phyloP scores from a whole-genome alignment of 257 asterid species.

The Handroanthus guayacan region DNA sequence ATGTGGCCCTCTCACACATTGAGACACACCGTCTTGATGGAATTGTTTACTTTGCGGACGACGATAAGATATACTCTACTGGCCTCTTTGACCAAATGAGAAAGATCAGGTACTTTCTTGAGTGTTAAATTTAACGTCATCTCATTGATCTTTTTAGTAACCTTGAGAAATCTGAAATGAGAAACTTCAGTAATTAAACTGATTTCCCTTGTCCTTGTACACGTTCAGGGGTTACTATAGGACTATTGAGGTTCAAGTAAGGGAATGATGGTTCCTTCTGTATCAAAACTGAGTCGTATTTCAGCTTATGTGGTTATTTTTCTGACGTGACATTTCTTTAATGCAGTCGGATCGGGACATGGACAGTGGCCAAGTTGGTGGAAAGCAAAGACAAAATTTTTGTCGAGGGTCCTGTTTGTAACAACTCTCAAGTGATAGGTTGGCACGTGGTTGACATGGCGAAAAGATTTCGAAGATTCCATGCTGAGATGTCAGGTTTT shows the following conservation, averaged over 20 bases:
- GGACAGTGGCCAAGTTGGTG: slow-evolving; percentile 66
- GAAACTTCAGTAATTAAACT: slow-evolving; percentile 6
- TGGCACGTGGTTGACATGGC: slow-evolving; percentile 61
- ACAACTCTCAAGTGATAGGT: slow-evolving; percentile 68
- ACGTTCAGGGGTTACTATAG: not conserved
- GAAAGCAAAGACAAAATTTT: slow-evolving; percentile 43
- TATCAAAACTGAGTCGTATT: not conserved
- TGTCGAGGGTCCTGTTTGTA: slow-evolving; percentile 80
- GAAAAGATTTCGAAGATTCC: slow-evolving; percentile 56
- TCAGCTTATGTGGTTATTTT: not conserved
- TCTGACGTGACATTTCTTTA: slow-evolving; percentile 33
- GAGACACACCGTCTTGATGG: slow-evolving; percentile 81
- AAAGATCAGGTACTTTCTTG: slow-evolving; percentile 66
- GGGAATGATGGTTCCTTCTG: slow-evolving; percentile 3
- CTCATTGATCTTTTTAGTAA: not conserved
- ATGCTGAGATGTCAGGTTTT: slow-evolving; percentile 67
- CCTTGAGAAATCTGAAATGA: not conserved
- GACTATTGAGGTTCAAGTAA: not conserved
- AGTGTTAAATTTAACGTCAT: not conserved
- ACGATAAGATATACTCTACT: slow-evolving; percentile 57
- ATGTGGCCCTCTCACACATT: slow-evolving; percentile 75
- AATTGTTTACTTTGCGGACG: slow-evolving; percentile 75
- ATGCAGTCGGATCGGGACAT: slow-evolving; percentile 77
- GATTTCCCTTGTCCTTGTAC: slow-evolving; percentile 1
- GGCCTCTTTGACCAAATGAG: slow-evolving; percentile 74